Evolutionary conservation across 2,329 filamentous ascomycete genomes (phyloP), one percentile per base, ranked within the genome.

Genomic region (Stromatinia cepivora): DNA sequence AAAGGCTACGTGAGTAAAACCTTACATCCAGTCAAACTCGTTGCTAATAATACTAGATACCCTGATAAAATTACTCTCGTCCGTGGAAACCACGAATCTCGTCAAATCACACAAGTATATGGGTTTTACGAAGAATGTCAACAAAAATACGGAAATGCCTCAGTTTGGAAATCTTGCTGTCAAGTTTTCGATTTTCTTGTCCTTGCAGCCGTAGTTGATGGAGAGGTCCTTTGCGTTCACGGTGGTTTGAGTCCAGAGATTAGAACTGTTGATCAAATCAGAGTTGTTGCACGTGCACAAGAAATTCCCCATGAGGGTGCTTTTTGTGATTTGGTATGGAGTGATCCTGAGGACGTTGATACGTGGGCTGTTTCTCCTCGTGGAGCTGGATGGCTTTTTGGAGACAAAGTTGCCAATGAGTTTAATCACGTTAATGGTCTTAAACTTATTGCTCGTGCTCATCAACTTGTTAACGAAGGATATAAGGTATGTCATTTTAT

Each of bases 81-180:
- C 45, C 87, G 90, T 66, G 90, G 90, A 48, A 92, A 92, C 76
- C 90, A 92, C 79, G 90, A 92, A 78, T 92, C 89, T 54, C 87
- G 90, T 57, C 90, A 92, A 78, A 92, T 92, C 75, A 92, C 90
- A 20, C 89, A 92, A 77, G 90, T 92, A 20, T 92, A 92, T 78
- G 90, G 90, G 42, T 92, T 92, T 79, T 92, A 92, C 79, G 90
- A 92, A 77, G 90, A 92, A 77, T 92, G 90, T 77, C 85, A 91
- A 74, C 88, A 89, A 74, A 92, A 92, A 78, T 92, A 92, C 76
- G 90, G 90, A 71, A 92, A 92, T 79, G 90, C 90, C 9, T 90
- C 88, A 45, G 90, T 92, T 67, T 92, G 90, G 90, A 92, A 92
- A 80, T 90, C 89, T 65, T 92, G 90, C 79, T 92, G 90, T 75